These are phyloP conservation scores for Fusarium temperatum DNA, from an alignment of 2,329 filamentous ascomycete genomes.

Conservation along the genomic window DNA sequence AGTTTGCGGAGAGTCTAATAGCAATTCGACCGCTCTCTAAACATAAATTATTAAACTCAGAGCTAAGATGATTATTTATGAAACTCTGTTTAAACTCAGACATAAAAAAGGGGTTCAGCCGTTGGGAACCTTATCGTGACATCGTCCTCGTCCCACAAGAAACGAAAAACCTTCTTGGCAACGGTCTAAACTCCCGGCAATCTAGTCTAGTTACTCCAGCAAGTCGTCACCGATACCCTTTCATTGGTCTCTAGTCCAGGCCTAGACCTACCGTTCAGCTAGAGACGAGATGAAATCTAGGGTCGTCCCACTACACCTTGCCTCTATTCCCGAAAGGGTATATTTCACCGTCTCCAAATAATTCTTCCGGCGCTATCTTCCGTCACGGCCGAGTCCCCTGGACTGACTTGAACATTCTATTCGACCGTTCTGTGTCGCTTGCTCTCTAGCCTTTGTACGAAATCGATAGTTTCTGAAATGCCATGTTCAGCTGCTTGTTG, in stretches of 20 bases:
- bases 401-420: not conserved
- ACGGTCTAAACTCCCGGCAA: not conserved
- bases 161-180: not conserved
- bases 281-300: not conserved
- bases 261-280: not conserved
- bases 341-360: not conserved
- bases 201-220: not conserved
- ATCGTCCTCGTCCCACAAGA: not conserved
- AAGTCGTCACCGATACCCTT: not conserved
- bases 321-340: not conserved
- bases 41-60: not conserved
- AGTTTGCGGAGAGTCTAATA: not conserved
- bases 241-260: not conserved
- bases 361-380: conserved; percentile 12
- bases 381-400: not conserved
- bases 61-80: rapidly evolving
- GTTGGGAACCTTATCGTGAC: not conserved
- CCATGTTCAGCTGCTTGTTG: not conserved
- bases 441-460: not conserved
- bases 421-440: not conserved
- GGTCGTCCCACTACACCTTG: not conserved
- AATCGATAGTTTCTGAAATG: conserved; percentile 6
- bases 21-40: rapidly evolving
- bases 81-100: not conserved
- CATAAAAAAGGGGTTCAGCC: not conserved